Base-by-base conservation (phyloP, 2,329 filamentous ascomycete genomes). In the Cordyceps tenuipes region DNA sequence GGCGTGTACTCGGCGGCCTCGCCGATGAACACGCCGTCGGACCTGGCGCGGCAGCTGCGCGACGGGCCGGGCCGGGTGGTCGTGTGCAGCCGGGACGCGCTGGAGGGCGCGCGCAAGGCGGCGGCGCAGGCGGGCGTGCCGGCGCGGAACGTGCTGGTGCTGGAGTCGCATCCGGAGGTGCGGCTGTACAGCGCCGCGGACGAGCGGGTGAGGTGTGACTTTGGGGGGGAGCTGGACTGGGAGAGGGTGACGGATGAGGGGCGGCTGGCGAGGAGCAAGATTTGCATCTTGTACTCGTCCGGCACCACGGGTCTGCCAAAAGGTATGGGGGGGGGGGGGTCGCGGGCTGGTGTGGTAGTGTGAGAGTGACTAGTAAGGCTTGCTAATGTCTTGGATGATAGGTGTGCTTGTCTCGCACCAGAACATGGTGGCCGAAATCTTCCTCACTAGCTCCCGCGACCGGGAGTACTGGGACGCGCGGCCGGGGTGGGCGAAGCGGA, bases 1-100 rank as follows among this genome's bases (percentile, higher is more conserved):
- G 84, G 82, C 19, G 76, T 86, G 29, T 86, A 82, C 64, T 82
- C 80, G 7, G 78, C 81, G 5, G 81, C 81, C 0, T 80, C 76
- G 51, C 74, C 80, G 0, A 74, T 76, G 0, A 77, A 75, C 5
- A 83, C 82, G 0, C 71, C 76, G 0, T 65, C 71, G 2, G 83
- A 86, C 29, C 68, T 86, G 9, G 75, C 76, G 3, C 73, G 78
- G 41, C 75, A 79, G 65, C 65, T 77, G 34, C 64, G 64, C 1
- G 72, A 78, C 49, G 57, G 57, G 3, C 68, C 68, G 1, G 71
- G 70, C 12, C 72, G 69, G 36, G 59, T 78, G 9, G 63, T 80
- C 17, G 64, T 79, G 55, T 80, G 80, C 67, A 77, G 77, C 47
- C 74, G 76, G 29, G 78, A 80, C 36, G 73, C 77, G 21, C 74